Conservation (phyloP, 441 rosid species). For the Eutrema salsugineum region DNA sequence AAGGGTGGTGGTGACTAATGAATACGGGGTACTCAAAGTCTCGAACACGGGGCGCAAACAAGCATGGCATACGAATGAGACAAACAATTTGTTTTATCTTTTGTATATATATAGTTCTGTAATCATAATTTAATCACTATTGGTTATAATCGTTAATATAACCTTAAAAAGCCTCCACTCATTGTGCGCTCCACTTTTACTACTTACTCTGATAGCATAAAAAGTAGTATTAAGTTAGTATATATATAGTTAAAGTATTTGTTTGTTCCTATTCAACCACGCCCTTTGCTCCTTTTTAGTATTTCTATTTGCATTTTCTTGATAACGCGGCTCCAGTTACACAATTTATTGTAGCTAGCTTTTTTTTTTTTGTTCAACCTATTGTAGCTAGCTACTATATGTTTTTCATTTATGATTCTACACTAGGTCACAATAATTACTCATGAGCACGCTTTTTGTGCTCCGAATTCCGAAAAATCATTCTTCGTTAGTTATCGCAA, state of each 20-base stretch:
- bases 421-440: slow-evolving; percentile 11
- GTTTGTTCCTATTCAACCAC: slow-evolving; percentile 25
- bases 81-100: neutral
- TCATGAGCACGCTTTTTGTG: slow-evolving; percentile 22
- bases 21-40: slow-evolving; percentile 3
- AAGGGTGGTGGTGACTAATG: neutral
- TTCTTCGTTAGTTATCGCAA: slow-evolving; percentile 1
- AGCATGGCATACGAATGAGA: slow-evolving; percentile 24
- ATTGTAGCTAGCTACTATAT: neutral
- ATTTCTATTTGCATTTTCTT: slow-evolving; percentile 1
- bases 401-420: neutral
- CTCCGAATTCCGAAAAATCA: neutral
- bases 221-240: too few relatives aligned
- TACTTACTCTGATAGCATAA: slow-evolving; percentile 7
- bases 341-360: neutral
- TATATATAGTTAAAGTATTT: slow-evolving; percentile 1
- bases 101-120: neutral
- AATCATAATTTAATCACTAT: slow-evolving; percentile 27
- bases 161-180: slow-evolving; percentile 6
- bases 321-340: slow-evolving; percentile 1
- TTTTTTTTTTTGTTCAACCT: too few relatives aligned
- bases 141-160: slow-evolving; percentile 20
- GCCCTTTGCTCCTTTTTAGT: slow-evolving; percentile 12
- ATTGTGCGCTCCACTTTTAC: slow-evolving; percentile 12
- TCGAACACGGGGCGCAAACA: slow-evolving; percentile 25